Conservation (phyloP, 345 rosid species). For the Arabis alpina region DNA sequence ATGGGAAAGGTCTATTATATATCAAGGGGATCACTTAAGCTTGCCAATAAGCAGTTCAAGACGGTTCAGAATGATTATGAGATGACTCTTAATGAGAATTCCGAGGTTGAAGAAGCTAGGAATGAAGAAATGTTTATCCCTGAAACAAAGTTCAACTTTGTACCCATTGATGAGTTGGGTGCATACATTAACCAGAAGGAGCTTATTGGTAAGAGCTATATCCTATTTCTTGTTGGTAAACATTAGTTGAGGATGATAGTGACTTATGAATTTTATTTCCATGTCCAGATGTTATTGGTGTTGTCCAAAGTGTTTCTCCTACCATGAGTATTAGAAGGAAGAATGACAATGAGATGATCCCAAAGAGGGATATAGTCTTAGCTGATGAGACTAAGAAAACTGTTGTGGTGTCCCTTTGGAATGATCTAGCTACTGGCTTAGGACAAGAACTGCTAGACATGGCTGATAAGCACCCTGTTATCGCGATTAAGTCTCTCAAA, state of each 20-base stretch:
- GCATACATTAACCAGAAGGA: constrained; percentile 69
- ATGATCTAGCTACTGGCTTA: constrained; percentile 72
- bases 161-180: constrained; percentile 81
- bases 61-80: constrained; percentile 94
- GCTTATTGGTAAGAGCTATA: constrained; percentile 67
- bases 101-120: constrained; percentile 85
- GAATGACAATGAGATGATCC: constrained; percentile 70
- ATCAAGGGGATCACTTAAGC: constrained; percentile 75
- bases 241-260: not conserved
- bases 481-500: constrained; percentile 82
- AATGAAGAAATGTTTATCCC: constrained; percentile 73
- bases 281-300: constrained; percentile 74
- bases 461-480: constrained; percentile 67
- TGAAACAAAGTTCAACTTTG: constrained; percentile 80
- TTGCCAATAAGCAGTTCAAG: constrained; percentile 92
- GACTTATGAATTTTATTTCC: not conserved
- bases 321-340: constrained; percentile 78
- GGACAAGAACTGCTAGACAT: constrained; percentile 82
- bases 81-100: constrained; percentile 82
- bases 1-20: constrained; percentile 87
- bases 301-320: constrained; percentile 87
- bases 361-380: constrained; percentile 87
- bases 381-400: constrained; percentile 87
- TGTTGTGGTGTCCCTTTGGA: constrained; percentile 90
- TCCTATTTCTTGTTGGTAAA: not conserved